Evolutionary conservation across 495 filamentous ascomycete species (phyloP).

Genomic region (Annulohypoxylon moriforme): DNA sequence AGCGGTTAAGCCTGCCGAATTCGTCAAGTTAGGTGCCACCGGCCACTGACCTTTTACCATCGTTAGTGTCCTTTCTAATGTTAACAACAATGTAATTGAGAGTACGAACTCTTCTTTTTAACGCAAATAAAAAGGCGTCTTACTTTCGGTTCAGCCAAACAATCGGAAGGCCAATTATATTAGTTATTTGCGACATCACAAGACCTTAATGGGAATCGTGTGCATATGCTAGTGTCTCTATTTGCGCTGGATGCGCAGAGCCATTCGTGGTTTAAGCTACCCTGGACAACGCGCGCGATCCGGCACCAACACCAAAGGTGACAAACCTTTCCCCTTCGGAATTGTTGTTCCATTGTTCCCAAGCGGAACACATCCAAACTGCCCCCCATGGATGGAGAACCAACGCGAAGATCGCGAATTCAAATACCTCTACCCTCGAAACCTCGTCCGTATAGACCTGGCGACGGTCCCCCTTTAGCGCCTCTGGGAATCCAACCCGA

Average conservation of each 20-base stretch:
- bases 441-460: conserved; percentile 49
- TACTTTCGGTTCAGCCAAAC: background rate
- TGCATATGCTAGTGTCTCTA: background rate
- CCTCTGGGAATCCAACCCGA: conserved; percentile 51
- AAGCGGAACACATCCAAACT: conserved; percentile 4
- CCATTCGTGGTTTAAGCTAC: conserved; percentile 20
- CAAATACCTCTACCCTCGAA: conserved; percentile 53
- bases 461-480: conserved; percentile 54
- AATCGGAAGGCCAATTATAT: background rate
- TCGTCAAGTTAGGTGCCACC: background rate
- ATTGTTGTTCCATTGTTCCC: too few relatives aligned
- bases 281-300: conserved; percentile 21
- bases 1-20: background rate
- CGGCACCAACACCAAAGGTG: background rate
- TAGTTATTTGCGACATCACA: background rate
- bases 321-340: background rate
- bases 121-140: background rate
- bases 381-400: conserved; percentile 29
- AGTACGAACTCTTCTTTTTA: background rate
- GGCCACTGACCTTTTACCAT: background rate
- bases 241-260: conserved; percentile 19
- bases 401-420: conserved; percentile 26
- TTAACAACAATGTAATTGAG: background rate
- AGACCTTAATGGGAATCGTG: background rate
- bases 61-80: background rate